phyloP scores from a whole-genome alignment of 1,139 yeast species.

The Hyphopichia fennica region DNA sequence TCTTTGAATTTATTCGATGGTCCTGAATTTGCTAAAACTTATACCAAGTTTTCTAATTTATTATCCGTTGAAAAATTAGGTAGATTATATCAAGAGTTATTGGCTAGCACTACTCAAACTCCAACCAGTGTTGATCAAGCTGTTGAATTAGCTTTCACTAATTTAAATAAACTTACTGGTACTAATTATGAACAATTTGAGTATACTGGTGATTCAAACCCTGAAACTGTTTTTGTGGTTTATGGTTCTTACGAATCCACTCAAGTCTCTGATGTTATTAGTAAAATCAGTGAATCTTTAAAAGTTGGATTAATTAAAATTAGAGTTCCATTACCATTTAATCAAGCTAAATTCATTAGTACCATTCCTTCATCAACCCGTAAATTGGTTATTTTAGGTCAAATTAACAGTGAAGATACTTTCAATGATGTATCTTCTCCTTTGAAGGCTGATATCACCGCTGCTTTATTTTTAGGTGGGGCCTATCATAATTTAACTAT shows the following conservation, averaged over 20 bases:
- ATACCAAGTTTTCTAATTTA: conserved; percentile 48
- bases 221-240: conserved; percentile 73
- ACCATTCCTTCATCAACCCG: conserved; percentile 59
- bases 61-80: conserved; percentile 48
- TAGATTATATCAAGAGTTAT: conserved; percentile 39
- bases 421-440: conserved; percentile 29
- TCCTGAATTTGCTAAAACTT: conserved; percentile 59
- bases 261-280: conserved; percentile 49
- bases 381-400: conserved; percentile 66
- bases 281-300: conserved; percentile 24
- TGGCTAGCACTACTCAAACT: conserved; percentile 20
- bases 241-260: conserved; percentile 73
- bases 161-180: conserved; percentile 60
- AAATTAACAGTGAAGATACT: conserved; percentile 36
- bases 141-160: conserved; percentile 39
- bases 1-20: conserved; percentile 81
- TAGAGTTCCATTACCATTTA: conserved; percentile 80
- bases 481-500: conserved; percentile 41
- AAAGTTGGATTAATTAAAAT: conserved; percentile 67
- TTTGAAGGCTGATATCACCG: conserved; percentile 70
- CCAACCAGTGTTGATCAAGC: conserved; percentile 38
- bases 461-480: conserved; percentile 63
- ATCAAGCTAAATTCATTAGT: conserved; percentile 56
- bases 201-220: conserved; percentile 59
- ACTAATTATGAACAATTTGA: conserved; percentile 67